These are phyloP conservation scores for Calonectria crousiana DNA, from an alignment of 2,329 filamentous ascomycete genomes.

Conservation along the genomic window DNA sequence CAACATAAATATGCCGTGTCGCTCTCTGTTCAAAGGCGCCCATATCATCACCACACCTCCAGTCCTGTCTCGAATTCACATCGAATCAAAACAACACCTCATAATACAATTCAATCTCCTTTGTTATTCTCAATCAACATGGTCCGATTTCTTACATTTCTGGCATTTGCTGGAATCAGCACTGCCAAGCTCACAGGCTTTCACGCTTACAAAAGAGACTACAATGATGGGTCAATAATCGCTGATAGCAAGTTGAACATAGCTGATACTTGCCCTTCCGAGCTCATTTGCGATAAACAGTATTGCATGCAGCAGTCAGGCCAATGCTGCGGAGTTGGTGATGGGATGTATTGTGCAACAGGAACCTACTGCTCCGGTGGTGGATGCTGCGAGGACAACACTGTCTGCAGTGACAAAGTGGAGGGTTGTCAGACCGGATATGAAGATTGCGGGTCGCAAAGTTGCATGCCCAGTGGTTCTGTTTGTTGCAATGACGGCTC, in stretches of 20 bases:
- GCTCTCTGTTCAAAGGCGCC: not conserved
- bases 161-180: not conserved
- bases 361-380: not conserved
- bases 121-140: not conserved
- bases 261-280: not conserved
- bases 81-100: not conserved
- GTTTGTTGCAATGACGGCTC: not conserved
- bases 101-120: not conserved
- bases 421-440: not conserved
- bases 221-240: not conserved
- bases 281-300: not conserved
- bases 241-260: not conserved
- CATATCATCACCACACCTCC: not conserved
- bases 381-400: not conserved
- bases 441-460: not conserved
- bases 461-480: not conserved
- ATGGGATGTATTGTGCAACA: not conserved
- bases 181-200: not conserved
- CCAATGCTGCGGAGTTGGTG: not conserved
- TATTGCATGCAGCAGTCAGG: not conserved
- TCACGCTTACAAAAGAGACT: not conserved
- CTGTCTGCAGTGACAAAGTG: not conserved
- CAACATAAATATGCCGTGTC: not conserved
- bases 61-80: not conserved
- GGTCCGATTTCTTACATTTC: not conserved